These are phyloP conservation scores for Saturnispora zaruensis DNA, from an alignment of 805 yeast species.

Conservation along the genomic window DNA sequence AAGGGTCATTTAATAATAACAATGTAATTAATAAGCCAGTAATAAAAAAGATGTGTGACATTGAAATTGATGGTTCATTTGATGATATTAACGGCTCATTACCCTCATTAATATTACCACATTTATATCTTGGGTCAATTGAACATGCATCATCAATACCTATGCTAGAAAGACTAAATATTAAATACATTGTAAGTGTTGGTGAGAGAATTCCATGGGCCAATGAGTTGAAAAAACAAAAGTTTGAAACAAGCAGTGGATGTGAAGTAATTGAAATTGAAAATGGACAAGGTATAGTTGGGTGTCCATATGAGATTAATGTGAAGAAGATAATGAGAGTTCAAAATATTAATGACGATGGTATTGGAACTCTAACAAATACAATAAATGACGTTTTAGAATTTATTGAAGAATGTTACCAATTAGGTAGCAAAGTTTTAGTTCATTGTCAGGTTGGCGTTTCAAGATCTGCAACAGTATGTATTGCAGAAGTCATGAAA, in stretches of 20 bases:
- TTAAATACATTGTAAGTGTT: constrained; percentile 70
- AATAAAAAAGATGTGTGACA: neutral
- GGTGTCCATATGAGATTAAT: constrained; percentile 18
- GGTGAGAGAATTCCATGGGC: constrained; percentile 76
- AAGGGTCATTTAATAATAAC: neutral
- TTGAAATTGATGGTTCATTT: constrained; percentile 26
- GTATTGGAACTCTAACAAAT: constrained; percentile 65
- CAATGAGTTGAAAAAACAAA: constrained; percentile 16
- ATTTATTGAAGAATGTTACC: constrained; percentile 51
- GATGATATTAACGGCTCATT: constrained; percentile 46
- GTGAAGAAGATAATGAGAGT: constrained; percentile 51
- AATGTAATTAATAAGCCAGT: neutral
- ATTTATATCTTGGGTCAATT: constrained; percentile 77
- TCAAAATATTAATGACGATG: constrained; percentile 79
- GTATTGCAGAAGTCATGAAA: constrained; percentile 91
- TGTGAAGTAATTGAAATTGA: constrained; percentile 23
- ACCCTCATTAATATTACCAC: constrained; percentile 78
- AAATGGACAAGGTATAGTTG: constrained; percentile 13
- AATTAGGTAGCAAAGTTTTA: constrained; percentile 42
- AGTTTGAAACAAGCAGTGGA: constrained; percentile 18
- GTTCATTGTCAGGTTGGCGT: constrained; percentile 97
- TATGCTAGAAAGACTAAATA: constrained; percentile 55
- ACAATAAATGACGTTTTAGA: constrained; percentile 56
- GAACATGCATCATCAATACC: constrained; percentile 70
- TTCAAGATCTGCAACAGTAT: constrained; percentile 88